Conservation (phyloP, 345 rosid species). For the Lenwebbia sp. region DNA sequence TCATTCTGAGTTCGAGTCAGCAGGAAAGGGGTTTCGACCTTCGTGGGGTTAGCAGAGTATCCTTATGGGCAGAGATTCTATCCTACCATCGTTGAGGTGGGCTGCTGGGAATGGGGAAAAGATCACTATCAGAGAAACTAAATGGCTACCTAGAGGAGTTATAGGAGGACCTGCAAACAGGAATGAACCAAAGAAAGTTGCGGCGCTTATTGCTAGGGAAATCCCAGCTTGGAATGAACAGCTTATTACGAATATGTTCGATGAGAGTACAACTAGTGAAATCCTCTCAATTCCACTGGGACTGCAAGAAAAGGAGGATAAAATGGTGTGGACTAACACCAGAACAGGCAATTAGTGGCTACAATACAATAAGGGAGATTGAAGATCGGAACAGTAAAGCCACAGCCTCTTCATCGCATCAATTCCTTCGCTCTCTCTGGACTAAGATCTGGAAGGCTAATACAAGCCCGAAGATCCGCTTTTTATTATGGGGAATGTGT, state of each 20-base stretch:
- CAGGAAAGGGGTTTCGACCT: neutral
- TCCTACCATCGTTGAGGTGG: neutral
- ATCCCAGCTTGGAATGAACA: neutral
- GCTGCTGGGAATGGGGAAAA: accelerated
- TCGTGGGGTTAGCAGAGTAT: neutral
- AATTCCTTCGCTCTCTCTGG: neutral
- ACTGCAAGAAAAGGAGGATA: neutral
- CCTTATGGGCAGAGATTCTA: neutral
- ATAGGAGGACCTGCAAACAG: neutral
- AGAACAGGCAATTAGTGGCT: neutral
- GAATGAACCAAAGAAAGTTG: neutral
- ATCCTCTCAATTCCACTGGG: neutral
- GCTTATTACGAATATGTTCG: neutral
- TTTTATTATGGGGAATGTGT: neutral
- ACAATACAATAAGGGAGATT: neutral
- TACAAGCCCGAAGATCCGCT: neutral
- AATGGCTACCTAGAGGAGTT: neutral
- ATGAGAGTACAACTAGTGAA: neutral
- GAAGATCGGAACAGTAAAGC: neutral
- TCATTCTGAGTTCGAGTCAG: neutral
- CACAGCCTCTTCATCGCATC: neutral
- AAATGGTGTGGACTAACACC: neutral
- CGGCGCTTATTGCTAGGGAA: neutral
- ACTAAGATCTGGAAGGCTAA: neutral
- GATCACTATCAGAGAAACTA: neutral